These are phyloP conservation scores for Metarhizium anisopliae DNA, from an alignment of 2,329 filamentous ascomycete genomes.

Conservation along the genomic window DNA sequence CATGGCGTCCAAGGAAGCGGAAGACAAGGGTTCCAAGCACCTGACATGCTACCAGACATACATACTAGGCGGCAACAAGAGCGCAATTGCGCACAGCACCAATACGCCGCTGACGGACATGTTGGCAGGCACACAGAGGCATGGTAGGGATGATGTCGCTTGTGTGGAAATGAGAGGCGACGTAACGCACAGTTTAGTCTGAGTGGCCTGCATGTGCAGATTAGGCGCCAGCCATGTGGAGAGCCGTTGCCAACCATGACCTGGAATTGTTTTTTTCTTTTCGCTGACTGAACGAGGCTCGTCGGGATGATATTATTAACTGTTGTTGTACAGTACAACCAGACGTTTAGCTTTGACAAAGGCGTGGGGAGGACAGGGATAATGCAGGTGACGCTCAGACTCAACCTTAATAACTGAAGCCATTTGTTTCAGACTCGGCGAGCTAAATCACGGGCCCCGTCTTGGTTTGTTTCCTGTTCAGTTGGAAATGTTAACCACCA, in stretches of 20 bases:
- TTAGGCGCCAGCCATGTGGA: not conserved
- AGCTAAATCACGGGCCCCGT: not conserved
- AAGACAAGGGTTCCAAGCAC: not conserved
- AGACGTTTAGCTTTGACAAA: too few species aligned
- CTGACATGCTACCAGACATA: not conserved
- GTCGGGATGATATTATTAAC: not conserved
- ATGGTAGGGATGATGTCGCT: not conserved
- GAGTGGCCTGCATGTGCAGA: not conserved
- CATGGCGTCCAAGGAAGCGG: not conserved
- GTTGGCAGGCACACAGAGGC: too few species aligned
- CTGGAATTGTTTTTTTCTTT: not conserved
- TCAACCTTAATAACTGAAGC: not conserved
- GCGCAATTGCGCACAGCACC: not conserved
- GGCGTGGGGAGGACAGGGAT: not conserved
- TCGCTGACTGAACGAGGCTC: not conserved
- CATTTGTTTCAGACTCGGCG: not conserved
- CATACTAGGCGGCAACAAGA: too few species aligned
- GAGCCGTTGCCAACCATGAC: not conserved
- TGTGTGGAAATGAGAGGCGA: conserved; percentile 10
- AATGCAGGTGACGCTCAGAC: not conserved
- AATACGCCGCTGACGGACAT: not conserved
- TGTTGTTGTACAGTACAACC: not conserved
- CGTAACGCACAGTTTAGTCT: not conserved
- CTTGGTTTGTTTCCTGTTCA: not conserved
- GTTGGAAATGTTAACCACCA: too few species aligned